A percentile compares a stretch with the other conserved stretches of the same genome.
phyloP scores from a whole-genome alignment of 2,329 filamentous ascomycete species.

The Acephala macrosclerotiorum region DNA sequence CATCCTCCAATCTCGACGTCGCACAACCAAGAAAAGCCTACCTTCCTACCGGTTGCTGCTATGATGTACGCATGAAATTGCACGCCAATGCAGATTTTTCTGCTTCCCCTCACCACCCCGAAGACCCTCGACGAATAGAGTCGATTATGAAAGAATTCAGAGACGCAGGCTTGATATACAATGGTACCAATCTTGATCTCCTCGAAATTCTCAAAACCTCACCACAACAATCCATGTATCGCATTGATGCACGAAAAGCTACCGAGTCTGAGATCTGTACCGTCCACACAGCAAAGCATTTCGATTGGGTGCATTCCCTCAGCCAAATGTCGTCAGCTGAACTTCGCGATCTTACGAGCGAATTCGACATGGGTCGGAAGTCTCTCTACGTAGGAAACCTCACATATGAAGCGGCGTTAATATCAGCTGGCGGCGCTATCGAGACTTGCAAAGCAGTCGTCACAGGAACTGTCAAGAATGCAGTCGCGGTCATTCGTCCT shows the following conservation, averaged over 20 bases:
- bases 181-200: constrained; percentile 62
- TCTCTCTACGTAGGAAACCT: constrained; percentile 85
- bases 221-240: constrained; percentile 71
- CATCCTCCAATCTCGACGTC: background rate
- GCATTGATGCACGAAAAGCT: constrained; percentile 81
- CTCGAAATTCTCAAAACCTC: constrained; percentile 57
- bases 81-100: constrained; percentile 86
- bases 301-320: constrained; percentile 74
- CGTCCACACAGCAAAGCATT: constrained; percentile 81
- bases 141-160: constrained; percentile 92
- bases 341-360: constrained; percentile 70
- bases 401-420: constrained; percentile 79
- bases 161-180: constrained; percentile 78
- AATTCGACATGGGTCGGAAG: constrained; percentile 69
- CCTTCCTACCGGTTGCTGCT: constrained; percentile 79
- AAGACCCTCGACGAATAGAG: constrained; percentile 91
- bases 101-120: constrained; percentile 83
- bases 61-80: constrained; percentile 94
- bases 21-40: constrained; percentile 25
- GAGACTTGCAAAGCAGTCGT: constrained; percentile 96
- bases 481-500: constrained; percentile 92
- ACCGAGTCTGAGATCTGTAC: constrained; percentile 80
- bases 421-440: constrained; percentile 92
- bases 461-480: constrained; percentile 84
- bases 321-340: constrained; percentile 64